These are phyloP conservation scores for Linnemannia schmuckeri DNA, from an alignment of 192 early-diverging fungal genomes.

Conservation along the genomic window DNA sequence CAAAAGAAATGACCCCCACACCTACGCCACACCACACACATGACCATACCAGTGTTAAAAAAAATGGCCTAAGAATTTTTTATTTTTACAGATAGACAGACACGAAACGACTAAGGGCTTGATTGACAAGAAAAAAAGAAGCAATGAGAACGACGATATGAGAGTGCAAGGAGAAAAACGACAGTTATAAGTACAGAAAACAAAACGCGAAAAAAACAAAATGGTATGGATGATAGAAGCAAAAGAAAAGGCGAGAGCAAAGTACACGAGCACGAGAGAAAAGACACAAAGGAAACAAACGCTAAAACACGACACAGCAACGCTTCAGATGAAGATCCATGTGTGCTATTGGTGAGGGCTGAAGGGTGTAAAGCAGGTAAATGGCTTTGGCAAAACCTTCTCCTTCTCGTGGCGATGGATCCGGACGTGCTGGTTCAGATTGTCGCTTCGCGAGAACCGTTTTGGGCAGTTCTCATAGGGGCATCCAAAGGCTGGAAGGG, in stretches of 20 bases:
- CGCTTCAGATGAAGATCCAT: neutral
- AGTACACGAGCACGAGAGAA: too few relatives aligned
- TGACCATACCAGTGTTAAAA: neutral
- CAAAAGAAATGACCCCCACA: too few relatives aligned
- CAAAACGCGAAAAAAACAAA: too few relatives aligned
- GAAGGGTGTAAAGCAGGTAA: constrained; percentile 21
- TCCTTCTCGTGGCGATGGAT: constrained; percentile 68
- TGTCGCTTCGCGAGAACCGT: constrained; percentile 69
- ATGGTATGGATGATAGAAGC: too few relatives aligned
- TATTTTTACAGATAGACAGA: neutral
- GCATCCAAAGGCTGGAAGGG: constrained; percentile 63
- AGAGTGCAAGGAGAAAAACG: neutral
- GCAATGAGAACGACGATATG: neutral
- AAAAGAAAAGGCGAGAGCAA: too few relatives aligned
- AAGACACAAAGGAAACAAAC: neutral
- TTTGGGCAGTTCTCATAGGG: constrained; percentile 63
- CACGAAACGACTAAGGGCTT: neutral
- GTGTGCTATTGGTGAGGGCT: neutral
- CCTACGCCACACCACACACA: neutral
- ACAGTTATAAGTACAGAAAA: neutral
- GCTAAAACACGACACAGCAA: neutral
- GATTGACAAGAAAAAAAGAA: neutral
- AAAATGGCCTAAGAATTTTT: neutral
- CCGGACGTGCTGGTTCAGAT: constrained; percentile 68
- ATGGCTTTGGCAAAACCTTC: constrained; percentile 27